A percentile compares a stretch with the other conserved stretches of the same genome.
These are phyloP conservation scores for Ustilago vetiveriae DNA, from an alignment of 1,284 basidiomycete species.

Conservation along the genomic window DNA sequence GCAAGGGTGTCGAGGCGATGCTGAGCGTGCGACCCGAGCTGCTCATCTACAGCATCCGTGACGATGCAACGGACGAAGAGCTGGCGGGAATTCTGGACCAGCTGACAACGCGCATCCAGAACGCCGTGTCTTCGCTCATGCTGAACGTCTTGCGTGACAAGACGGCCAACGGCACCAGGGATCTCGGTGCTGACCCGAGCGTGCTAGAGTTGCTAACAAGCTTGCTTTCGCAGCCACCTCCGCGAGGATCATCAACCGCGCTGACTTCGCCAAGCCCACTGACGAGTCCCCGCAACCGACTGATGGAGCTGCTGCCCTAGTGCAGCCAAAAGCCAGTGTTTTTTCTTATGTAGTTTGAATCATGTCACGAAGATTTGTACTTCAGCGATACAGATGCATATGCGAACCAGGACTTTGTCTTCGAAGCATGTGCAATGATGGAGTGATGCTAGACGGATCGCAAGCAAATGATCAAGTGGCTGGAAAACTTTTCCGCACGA, in stretches of 20 bases:
- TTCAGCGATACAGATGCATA: too few species aligned
- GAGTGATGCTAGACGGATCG: too few species aligned
- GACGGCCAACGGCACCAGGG: conserved; percentile 21
- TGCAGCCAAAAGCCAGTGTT: too few species aligned
- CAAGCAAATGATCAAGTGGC: background rate
- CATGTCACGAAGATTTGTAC: background rate
- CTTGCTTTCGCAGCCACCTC: conserved; percentile 20
- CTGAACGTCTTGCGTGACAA: conserved; percentile 35
- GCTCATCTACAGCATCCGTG: conserved; percentile 58
- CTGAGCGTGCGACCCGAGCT: conserved; percentile 57
- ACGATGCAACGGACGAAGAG: conserved; percentile 65
- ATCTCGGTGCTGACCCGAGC: conserved; percentile 8
- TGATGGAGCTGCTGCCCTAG: conserved; percentile 27
- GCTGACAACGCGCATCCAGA: conserved; percentile 62
- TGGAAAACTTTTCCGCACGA: background rate
- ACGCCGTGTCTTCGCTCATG: conserved; percentile 48
- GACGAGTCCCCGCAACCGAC: conserved; percentile 23
- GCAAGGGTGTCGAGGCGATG: conserved; percentile 54
- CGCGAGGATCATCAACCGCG: conserved; percentile 1
- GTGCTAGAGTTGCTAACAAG: conserved; percentile 31
- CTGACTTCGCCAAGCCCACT: conserved; percentile 8
- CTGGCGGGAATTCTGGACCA: conserved; percentile 58
- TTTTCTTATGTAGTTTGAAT: background rate
- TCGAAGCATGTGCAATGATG: too few species aligned
- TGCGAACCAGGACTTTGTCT: too few species aligned